Conservation (phyloP, 768 basidiomycete genomes). For the Phanerodontia chrysosporium region DNA sequence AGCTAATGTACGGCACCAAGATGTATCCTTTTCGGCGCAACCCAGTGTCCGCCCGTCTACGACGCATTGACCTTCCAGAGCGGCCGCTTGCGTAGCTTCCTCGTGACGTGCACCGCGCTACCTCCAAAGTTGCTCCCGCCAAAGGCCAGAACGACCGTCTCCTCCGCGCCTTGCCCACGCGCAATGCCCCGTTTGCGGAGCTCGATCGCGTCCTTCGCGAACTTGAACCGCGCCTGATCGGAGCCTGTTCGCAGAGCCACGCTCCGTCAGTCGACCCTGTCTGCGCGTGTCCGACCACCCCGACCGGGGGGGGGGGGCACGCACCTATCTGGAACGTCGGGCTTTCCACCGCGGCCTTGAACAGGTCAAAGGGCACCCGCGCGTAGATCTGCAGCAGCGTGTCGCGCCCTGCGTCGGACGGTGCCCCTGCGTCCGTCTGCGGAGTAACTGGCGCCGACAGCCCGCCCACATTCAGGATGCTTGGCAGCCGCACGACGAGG, state of each 20-base stretch:
- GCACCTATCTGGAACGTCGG: constrained; percentile 76
- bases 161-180: constrained; percentile 62
- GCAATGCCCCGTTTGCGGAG: constrained; percentile 74
- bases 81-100: constrained; percentile 63
- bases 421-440: constrained; percentile 25
- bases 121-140: constrained; percentile 63
- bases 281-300: not conserved
- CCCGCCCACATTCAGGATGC: constrained; percentile 46
- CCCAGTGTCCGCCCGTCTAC: constrained; percentile 5
- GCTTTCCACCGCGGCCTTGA: constrained; percentile 78
- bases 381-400: constrained; percentile 72
- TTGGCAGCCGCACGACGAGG: constrained; percentile 71
- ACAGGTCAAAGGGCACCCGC: constrained; percentile 81
- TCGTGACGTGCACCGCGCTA: constrained; percentile 82
- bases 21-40: not conserved
- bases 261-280: not conserved
- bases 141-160: constrained; percentile 91
- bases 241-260: constrained; percentile 42
- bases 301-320: too few species aligned
- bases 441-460: constrained; percentile 30
- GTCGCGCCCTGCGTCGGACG: constrained; percentile 52
- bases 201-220: constrained; percentile 88
- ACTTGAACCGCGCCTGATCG: constrained; percentile 85
- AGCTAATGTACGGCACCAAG: constrained; percentile 9
- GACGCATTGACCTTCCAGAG: constrained; percentile 38